These are phyloP conservation scores for Phyllosticta citriasiana DNA, from an alignment of 2,329 filamentous ascomycete genomes.

Conservation along the genomic window DNA sequence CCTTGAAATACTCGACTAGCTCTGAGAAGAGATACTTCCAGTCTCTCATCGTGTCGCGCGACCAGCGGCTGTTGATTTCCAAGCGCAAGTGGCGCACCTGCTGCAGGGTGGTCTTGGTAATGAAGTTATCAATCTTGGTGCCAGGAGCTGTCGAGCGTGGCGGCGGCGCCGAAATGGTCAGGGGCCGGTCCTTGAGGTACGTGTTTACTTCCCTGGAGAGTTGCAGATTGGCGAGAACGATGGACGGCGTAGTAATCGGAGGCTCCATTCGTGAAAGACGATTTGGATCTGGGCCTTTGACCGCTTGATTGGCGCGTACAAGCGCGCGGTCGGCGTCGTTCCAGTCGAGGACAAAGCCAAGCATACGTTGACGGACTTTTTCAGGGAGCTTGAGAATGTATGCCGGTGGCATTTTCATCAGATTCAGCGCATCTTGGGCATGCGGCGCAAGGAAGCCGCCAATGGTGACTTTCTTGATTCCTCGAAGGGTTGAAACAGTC, in stretches of 20 bases:
- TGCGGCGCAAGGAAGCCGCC: slow-evolving; percentile 4
- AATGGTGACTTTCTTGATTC: slow-evolving; percentile 6
- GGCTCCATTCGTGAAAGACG: not conserved
- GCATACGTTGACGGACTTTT: not conserved
- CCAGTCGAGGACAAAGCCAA: slow-evolving; percentile 1
- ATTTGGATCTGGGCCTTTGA: not conserved
- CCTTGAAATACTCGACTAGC: not conserved
- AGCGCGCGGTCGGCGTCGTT: slow-evolving; percentile 3
- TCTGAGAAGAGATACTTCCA: slow-evolving; percentile 1
- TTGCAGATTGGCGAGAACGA: not conserved
- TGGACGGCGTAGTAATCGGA: not conserved
- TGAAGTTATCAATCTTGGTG: slow-evolving; percentile 5
- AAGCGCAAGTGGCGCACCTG: slow-evolving; percentile 1
- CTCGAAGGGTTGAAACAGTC: slow-evolving; percentile 1
- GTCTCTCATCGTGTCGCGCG: not conserved
- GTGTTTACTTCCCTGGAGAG: not conserved
- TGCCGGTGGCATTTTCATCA: slow-evolving; percentile 4
- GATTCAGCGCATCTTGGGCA: not conserved
- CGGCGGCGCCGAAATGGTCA: slow-evolving; percentile 1
- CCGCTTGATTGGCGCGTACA: not conserved
- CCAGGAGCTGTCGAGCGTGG: slow-evolving; percentile 1
- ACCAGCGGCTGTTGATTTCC: not conserved
- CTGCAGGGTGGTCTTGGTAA: not conserved
- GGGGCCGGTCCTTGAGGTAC: not conserved
- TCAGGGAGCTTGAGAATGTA: slow-evolving; percentile 1